phyloP scores from a whole-genome alignment of 23 red algal species.

The Gracilaria gracilis region DNA sequence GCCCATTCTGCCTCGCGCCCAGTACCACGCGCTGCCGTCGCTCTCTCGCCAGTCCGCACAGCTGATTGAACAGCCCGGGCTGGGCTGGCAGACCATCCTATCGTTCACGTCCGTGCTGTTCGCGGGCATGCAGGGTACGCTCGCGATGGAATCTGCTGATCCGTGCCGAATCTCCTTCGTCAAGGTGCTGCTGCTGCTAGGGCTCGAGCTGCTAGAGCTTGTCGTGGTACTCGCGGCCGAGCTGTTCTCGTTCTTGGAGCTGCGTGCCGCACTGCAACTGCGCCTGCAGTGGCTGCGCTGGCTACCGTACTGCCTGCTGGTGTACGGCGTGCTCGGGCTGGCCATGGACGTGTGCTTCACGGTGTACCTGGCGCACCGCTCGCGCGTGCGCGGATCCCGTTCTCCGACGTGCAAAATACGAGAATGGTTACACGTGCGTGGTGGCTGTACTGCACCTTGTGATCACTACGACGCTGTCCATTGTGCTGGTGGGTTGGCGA shows the following conservation, averaged over 20 bases:
- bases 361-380: neutral
- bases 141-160: conserved; percentile 24
- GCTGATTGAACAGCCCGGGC: too few relatives aligned
- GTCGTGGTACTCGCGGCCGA: conserved; percentile 1
- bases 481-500: conserved; percentile 16
- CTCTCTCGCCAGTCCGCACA: too few relatives aligned
- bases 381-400: neutral
- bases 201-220: neutral
- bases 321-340: neutral
- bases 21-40: too few relatives aligned
- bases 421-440: neutral
- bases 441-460: neutral
- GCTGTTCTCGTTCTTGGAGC: conserved; percentile 1
- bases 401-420: neutral
- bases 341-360: neutral
- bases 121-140: conserved; percentile 35
- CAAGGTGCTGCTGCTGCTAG: conserved; percentile 8
- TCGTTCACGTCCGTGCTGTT: conserved; percentile 4
- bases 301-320: neutral
- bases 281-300: conserved; percentile 17
- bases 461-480: neutral
- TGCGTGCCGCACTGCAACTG: neutral
- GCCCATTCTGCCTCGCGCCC: too few relatives aligned
- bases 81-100: conserved; percentile 19
- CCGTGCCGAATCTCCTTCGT: conserved; percentile 15